Conservation (phyloP, 1,139 yeast genomes). For the Candida neerlandica region DNA sequence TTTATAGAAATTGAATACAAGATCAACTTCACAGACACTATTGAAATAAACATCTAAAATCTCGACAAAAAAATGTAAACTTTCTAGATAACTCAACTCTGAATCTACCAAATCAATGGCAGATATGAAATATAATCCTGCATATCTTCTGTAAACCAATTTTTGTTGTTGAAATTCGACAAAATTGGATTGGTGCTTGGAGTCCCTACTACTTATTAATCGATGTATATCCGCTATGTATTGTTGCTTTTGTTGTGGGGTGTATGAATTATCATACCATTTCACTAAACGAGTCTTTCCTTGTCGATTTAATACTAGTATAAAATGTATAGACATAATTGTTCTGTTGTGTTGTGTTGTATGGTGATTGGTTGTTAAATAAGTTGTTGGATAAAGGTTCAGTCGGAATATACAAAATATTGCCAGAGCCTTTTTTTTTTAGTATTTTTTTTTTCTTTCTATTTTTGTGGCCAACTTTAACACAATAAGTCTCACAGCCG, state of each 20-base stretch:
- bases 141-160: conserved; percentile 85
- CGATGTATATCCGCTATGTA: conserved; percentile 74
- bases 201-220: conserved; percentile 79
- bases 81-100: conserved; percentile 80
- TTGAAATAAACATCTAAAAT: conserved; percentile 80
- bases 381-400: too few species aligned
- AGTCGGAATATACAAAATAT: too few species aligned
- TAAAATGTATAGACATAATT: conserved; percentile 74
- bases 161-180: conserved; percentile 71
- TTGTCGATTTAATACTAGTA: conserved; percentile 84
- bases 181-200: conserved; percentile 78
- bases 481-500: too few species aligned
- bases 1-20: conserved; percentile 79
- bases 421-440: too few species aligned
- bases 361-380: neutral
- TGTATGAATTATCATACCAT: conserved; percentile 58
- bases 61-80: conserved; percentile 87
- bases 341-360: neutral
- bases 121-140: conserved; percentile 84
- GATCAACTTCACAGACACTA: conserved; percentile 93
- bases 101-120: conserved; percentile 77
- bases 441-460: too few species aligned
- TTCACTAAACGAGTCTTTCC: conserved; percentile 89
- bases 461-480: too few species aligned
- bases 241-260: conserved; percentile 53